Percentiles rank a stretch among this genome's conserved stretches.
Evolutionary conservation across 441 rosid species (phyloP).

Genomic region (Gossypium aridum): DNA sequence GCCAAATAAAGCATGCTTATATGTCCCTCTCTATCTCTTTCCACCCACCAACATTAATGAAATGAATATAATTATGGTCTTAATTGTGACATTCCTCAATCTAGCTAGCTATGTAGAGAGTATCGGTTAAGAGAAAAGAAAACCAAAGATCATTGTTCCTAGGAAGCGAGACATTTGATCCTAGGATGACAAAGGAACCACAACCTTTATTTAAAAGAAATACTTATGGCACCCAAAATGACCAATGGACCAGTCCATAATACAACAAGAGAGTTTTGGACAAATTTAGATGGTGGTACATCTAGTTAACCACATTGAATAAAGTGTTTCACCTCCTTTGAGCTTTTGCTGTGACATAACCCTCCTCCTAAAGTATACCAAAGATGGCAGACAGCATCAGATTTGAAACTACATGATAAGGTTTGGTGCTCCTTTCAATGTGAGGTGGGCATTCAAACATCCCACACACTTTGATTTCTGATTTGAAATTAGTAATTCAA

Average conservation of each 20-base stretch:
- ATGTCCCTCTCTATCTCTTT: background rate
- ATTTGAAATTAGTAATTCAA: background rate
- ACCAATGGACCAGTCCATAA: background rate
- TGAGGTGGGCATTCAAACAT: constrained; percentile 14
- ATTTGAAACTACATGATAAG: constrained; percentile 9
- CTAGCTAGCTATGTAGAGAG: too few relatives aligned
- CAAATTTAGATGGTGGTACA: constrained; percentile 13
- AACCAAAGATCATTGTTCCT: background rate
- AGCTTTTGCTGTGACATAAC: background rate
- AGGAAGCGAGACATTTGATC: background rate
- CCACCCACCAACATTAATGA: too few relatives aligned
- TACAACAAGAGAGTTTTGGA: background rate
- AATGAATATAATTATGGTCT: too few relatives aligned
- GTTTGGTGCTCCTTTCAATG: constrained; percentile 1
- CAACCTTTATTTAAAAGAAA: background rate
- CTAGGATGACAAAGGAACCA: background rate
- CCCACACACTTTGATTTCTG: constrained; percentile 8
- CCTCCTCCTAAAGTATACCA: background rate
- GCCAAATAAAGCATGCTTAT: background rate
- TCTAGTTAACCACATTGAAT: constrained; percentile 10
- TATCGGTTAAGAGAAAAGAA: background rate
- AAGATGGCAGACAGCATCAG: constrained; percentile 27
- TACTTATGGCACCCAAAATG: background rate
- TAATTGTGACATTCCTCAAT: too few relatives aligned
- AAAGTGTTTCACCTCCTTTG: constrained; percentile 9